Evolutionary conservation across 129 eudicot genomes (phyloP).

Genomic region (Helianthus tuberosus): DNA sequence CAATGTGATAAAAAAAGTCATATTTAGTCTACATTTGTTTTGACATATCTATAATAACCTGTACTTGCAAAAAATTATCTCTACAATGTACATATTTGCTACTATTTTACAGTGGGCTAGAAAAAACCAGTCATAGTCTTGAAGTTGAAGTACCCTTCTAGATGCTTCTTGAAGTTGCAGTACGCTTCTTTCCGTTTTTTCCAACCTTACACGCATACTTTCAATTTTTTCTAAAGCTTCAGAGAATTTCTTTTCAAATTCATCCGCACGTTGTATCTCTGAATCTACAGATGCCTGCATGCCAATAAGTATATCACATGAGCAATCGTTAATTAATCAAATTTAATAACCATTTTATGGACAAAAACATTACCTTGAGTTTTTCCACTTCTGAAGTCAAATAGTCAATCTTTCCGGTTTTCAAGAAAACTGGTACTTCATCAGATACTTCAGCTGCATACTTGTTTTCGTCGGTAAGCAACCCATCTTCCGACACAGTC

Average conservation of each 20-base stretch:
- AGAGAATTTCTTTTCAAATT: conserved; percentile 28
- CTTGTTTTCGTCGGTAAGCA: conserved; percentile 62
- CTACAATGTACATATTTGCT: conserved; percentile 37
- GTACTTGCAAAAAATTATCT: conserved; percentile 33
- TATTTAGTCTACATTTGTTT: not conserved
- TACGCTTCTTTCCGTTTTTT: conserved; percentile 34
- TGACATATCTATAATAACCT: conserved; percentile 22
- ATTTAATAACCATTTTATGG: not conserved
- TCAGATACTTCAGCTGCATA: conserved; percentile 63
- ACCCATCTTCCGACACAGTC: conserved; percentile 74
- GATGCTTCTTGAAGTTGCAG: conserved; percentile 40
- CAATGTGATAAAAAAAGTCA: too few relatives aligned
- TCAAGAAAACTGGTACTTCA: conserved; percentile 25
- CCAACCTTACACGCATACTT: conserved; percentile 38
- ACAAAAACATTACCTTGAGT: conserved; percentile 33
- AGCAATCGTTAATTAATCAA: not conserved
- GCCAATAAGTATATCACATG: not conserved
- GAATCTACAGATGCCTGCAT: conserved; percentile 30
- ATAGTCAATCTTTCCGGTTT: conserved; percentile 29
- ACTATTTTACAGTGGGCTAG: conserved; percentile 20
- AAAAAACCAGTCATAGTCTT: conserved; percentile 46
- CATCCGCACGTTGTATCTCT: conserved; percentile 33
- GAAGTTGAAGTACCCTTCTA: conserved; percentile 68
- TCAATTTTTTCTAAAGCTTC: conserved; percentile 39
- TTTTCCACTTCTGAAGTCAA: conserved; percentile 30